Conservation (phyloP, 2,329 filamentous ascomycete genomes). For the Botrytis fragariae region DNA sequence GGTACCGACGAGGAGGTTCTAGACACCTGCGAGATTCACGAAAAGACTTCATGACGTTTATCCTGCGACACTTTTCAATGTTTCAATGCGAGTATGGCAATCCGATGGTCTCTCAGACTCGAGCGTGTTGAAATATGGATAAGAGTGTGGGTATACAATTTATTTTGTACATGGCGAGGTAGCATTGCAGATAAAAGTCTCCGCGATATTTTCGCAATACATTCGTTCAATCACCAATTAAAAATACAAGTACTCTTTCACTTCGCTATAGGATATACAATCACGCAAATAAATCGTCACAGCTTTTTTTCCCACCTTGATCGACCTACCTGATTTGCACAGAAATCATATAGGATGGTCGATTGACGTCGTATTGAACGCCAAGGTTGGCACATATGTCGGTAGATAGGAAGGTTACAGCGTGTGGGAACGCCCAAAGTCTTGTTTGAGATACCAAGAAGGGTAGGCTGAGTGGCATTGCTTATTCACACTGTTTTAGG, state of each 20-base stretch:
- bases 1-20: not conserved
- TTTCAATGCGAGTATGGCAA: not conserved
- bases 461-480: not conserved
- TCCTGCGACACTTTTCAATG: not conserved
- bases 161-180: not conserved
- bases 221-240: not conserved
- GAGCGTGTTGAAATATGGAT: not conserved
- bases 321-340: not conserved
- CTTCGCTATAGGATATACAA: not conserved
- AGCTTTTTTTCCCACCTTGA: not conserved
- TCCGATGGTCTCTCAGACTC: not conserved
- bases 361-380: not conserved
- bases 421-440: not conserved
- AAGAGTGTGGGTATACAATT: not conserved
- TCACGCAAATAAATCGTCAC: not conserved
- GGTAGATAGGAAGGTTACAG: not conserved
- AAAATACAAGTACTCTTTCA: not conserved
- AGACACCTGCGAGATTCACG: not conserved
- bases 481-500: not conserved
- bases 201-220: not conserved
- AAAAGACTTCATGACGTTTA: not conserved
- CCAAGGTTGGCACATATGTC: not conserved
- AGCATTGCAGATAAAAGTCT: not conserved
- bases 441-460: not conserved
- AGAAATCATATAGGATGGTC: not conserved